Conservation (phyloP, 2,329 filamentous ascomycete species). For the Trichoderma endophyticum region DNA sequence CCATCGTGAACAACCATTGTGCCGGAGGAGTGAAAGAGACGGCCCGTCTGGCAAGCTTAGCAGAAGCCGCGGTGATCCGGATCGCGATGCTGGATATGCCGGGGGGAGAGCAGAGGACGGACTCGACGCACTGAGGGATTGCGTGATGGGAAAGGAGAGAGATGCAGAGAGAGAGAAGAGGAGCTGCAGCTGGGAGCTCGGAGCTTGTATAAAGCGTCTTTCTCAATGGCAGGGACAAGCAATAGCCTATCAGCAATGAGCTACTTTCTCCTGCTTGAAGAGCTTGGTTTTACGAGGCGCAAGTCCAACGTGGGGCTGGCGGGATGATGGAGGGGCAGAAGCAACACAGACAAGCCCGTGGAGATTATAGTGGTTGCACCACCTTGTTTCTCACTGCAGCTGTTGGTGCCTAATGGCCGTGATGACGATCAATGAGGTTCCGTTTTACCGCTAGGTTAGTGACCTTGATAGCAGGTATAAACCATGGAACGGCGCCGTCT, state of each 20-base stretch:
- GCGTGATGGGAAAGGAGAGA: neutral
- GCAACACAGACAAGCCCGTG: neutral
- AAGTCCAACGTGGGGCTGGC: conserved; percentile 11
- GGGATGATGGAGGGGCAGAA: conserved; percentile 13
- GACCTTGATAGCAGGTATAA: neutral
- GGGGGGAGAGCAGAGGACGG: neutral
- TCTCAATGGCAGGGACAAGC: conserved; percentile 5
- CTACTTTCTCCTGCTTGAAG: neutral
- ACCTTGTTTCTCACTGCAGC: conserved; percentile 4
- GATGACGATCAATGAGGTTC: neutral
- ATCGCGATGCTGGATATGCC: neutral
- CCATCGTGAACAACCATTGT: conserved; percentile 87
- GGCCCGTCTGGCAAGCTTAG: neutral
- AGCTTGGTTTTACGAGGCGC: conserved; percentile 9
- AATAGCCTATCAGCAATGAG: conserved; percentile 14
- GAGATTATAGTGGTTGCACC: conserved; percentile 18
- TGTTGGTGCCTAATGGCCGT: conserved; percentile 1
- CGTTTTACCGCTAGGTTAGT: neutral
- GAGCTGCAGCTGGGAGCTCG: neutral
- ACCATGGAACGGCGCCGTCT: neutral
- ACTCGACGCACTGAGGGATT: neutral
- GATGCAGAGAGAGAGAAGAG: neutral
- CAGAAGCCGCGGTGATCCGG: neutral
- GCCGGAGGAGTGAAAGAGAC: conserved; percentile 12
- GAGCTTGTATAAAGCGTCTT: conserved; percentile 7